Evolutionary conservation across 2,329 filamentous ascomycete species (phyloP), one percentile per base, ranked within the genome.

Genomic region (Triangularia setosa): DNA sequence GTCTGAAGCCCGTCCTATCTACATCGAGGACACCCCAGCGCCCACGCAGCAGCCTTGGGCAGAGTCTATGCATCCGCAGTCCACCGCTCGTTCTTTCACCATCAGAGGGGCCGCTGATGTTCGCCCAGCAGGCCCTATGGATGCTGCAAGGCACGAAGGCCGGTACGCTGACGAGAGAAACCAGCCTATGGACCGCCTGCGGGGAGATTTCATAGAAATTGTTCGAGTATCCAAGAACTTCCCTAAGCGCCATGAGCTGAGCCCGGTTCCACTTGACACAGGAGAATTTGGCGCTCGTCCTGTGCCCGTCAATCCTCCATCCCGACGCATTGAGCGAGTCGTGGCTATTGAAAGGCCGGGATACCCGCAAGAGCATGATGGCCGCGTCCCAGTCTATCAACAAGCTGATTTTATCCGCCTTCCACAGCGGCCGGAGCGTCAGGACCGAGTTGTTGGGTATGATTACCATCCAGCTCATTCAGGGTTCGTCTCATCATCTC

Each of bases 181-280:
- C 21, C 58, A 55, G 18, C 63, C 61, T 8, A 60, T 66, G 16
- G 64, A 70, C 16, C 54, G 57, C 14, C 27, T 63, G 27, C 61
- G 53, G 23, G 58, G 44, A 25, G 65, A 70, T 35, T 64, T 62
- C 40, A 64, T 62, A 3, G 64, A 71, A 16, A 67, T 71, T 40
- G 67, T 71, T 18, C 65, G 69, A 35, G 69, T 72, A 9, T 64
- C 67, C 8, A 69, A 71, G 60, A 70, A 67, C 52, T 72, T 72
- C 40, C 71, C 71, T 4, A 67, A 65, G 30, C 70, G 64, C 25
- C 60, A 72, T 57, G 69, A 67, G 52, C 63, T 67, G 9, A 64
- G 53, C 3, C 64, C 64, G 2, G n/a, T 56, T 25, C 53, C 60
- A 8, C 16, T 33, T 18, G 60, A 59, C 48, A 24, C 30, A 5